phyloP scores from a whole-genome alignment of 2,329 filamentous ascomycete genomes.

The Aspergillus felis region DNA sequence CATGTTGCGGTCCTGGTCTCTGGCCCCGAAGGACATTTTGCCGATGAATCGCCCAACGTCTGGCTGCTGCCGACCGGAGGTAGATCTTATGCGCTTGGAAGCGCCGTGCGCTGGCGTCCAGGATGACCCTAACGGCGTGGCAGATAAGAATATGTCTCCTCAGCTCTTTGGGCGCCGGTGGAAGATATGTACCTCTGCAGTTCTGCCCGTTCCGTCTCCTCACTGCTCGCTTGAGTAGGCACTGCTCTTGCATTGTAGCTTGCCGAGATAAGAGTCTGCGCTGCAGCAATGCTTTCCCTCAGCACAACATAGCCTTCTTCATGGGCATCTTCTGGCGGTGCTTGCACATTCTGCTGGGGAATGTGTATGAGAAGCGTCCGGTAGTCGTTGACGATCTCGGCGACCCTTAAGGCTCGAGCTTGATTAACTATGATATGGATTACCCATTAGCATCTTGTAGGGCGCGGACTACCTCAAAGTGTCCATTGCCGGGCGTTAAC shows the following conservation, averaged over 20 bases:
- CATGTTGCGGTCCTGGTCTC: slow-evolving; percentile 46
- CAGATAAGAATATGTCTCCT: neutral
- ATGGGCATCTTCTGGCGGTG: slow-evolving; percentile 53
- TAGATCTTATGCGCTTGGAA: slow-evolving; percentile 61
- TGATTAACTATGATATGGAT: slow-evolving; percentile 52
- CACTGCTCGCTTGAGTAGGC: slow-evolving; percentile 41
- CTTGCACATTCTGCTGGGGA: slow-evolving; percentile 49
- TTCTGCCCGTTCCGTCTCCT: slow-evolving; percentile 54
- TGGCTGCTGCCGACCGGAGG: slow-evolving; percentile 54
- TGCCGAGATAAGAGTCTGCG: slow-evolving; percentile 51
- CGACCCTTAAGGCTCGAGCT: slow-evolving; percentile 58
- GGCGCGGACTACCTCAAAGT: neutral
- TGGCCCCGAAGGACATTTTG: slow-evolving; percentile 50
- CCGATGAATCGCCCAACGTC: slow-evolving; percentile 56
- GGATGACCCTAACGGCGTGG: slow-evolving; percentile 49
- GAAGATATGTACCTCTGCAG: slow-evolving; percentile 47
- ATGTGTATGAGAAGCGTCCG: slow-evolving; percentile 59
- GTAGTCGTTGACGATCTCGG: slow-evolving; percentile 63
- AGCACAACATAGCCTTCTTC: slow-evolving; percentile 58
- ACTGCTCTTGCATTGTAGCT: slow-evolving; percentile 48
- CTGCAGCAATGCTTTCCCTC: slow-evolving; percentile 53
- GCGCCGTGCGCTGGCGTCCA: slow-evolving; percentile 56
- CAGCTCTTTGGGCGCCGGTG: neutral
- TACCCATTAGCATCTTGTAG: slow-evolving; percentile 9
- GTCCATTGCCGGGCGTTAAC: neutral